phyloP scores from a whole-genome alignment of 169 alveolate species.

The Amoebophrya sp. region DNA sequence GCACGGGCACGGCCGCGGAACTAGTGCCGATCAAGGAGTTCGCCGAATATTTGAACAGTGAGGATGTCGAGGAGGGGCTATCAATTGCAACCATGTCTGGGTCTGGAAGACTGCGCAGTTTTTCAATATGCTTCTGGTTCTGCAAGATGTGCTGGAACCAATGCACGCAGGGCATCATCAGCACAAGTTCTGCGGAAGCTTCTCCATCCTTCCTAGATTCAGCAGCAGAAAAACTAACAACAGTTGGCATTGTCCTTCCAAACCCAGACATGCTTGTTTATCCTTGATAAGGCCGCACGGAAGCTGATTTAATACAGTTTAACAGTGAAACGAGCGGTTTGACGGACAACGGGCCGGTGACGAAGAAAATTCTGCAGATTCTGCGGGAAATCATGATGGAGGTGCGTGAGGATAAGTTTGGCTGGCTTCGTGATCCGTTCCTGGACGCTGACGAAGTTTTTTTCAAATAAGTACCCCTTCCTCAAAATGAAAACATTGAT shows the following conservation, averaged over 20 bases:
- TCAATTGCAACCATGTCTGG: too few species aligned
- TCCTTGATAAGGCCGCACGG: not conserved
- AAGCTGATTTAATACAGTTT: not conserved
- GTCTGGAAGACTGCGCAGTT: too few species aligned
- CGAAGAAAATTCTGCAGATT: not conserved
- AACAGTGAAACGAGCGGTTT: not conserved
- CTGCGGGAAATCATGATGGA: not conserved
- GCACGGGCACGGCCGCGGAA: not conserved
- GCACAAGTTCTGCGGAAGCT: too few species aligned
- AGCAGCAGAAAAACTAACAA: too few species aligned
- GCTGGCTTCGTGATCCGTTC: not conserved
- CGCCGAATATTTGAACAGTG: not conserved
- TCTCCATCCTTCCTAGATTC: too few species aligned
- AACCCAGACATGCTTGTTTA: too few species aligned
- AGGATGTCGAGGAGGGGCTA: not conserved
- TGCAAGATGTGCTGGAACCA: too few species aligned
- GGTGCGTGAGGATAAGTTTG: not conserved
- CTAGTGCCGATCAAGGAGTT: not conserved
- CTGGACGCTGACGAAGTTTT: not conserved
- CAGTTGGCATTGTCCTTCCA: too few species aligned
- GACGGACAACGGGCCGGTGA: not conserved
- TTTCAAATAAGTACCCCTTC: too few species aligned
- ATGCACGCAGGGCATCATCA: too few species aligned
- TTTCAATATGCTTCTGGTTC: too few species aligned
- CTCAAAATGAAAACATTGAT: too few species aligned